Conservation (phyloP, 1,139 yeast genomes). For the Lodderomyces parapsilosis region DNA sequence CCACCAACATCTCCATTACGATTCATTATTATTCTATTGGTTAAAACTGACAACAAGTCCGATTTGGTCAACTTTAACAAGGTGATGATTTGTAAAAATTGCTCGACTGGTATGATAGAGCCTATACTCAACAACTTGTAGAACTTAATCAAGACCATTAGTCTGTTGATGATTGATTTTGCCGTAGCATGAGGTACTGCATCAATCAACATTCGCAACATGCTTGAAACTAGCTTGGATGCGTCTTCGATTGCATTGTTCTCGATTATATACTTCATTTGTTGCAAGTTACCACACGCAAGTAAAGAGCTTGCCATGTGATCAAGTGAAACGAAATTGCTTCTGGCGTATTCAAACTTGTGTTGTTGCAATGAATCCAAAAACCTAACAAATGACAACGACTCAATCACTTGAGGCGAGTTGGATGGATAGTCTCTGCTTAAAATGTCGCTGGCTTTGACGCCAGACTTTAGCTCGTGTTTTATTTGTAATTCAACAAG, state of each 20-base stretch:
- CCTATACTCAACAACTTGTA: constrained; percentile 20
- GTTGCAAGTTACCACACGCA: constrained; percentile 12
- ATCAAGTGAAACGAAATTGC: constrained; percentile 11
- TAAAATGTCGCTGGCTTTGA: constrained; percentile 12
- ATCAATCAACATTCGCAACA: constrained; percentile 5
- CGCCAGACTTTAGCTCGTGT: constrained; percentile 19
- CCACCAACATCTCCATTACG: constrained; percentile 7
- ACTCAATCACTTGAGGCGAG: constrained; percentile 15
- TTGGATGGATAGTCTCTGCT: constrained; percentile 15
- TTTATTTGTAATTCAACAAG: constrained; percentile 22
- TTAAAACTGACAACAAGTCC: constrained; percentile 27
- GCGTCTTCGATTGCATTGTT: constrained; percentile 11
- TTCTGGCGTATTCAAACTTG: not conserved
- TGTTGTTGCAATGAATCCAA: constrained; percentile 17
- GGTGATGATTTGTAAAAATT: constrained; percentile 26
- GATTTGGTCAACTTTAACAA: constrained; percentile 27
- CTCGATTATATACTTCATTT: constrained; percentile 19
- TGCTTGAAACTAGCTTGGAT: constrained; percentile 6
- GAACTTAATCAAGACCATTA: constrained; percentile 15
- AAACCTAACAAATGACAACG: constrained; percentile 22
- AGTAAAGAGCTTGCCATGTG: constrained; percentile 11
- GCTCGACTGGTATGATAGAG: constrained; percentile 20
- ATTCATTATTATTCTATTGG: constrained; percentile 24
- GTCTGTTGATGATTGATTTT: constrained; percentile 8
- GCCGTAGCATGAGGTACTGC: constrained; percentile 2